Evolutionary conservation across 192 early-diverging fungal species (phyloP), one percentile per base, ranked within the genome.

Genomic region (Ambispora gerdemannii): DNA sequence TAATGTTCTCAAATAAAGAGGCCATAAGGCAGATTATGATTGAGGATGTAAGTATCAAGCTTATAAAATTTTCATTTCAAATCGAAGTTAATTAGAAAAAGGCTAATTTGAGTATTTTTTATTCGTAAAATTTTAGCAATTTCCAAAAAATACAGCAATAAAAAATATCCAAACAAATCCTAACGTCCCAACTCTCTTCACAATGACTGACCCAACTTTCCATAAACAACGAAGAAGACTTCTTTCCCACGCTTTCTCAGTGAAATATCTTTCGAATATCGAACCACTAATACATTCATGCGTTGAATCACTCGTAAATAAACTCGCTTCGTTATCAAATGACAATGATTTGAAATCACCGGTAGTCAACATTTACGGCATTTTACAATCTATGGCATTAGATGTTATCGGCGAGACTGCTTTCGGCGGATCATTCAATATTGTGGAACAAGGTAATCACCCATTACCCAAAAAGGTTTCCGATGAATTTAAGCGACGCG

Each of bases 351-450:
- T 77, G 24, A 58, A 38, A 0, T 50, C 32, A 33, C 71, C 69
- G 0, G 35, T 33, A 0, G 53, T 83, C 25, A 78, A 84, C 35
- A 77, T 82, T 25, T 77, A 80, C 68, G 49, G 30, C 2, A 38
- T 81, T 17, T 32, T 75, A 22, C 60, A 75, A 27, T 49, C 72
- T 34, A 38, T 75, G 13, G 67, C 84, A 15, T 50, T 86, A 33
- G 84, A 86, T 64, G 74, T 77, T 19, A 83, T 86, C 64, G 84
- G 84, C 0, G 76, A 80, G n/a, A 79, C 80, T 0, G 79, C 79
- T 17, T 84, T 86, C 67, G 84, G 83, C 7, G 32, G 67, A 50
- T 72, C 81, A 3, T 86, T 86, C 49, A 62, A 80, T 8, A 83
- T 86, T 76, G 50, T 86, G n/a, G 74, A 81, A 35, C 64, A 73